Percentiles rank a stretch among this genome's conserved stretches.
phyloP scores from a whole-genome alignment of 345 rosid species.

The Aquilaria yunnanensis region DNA sequence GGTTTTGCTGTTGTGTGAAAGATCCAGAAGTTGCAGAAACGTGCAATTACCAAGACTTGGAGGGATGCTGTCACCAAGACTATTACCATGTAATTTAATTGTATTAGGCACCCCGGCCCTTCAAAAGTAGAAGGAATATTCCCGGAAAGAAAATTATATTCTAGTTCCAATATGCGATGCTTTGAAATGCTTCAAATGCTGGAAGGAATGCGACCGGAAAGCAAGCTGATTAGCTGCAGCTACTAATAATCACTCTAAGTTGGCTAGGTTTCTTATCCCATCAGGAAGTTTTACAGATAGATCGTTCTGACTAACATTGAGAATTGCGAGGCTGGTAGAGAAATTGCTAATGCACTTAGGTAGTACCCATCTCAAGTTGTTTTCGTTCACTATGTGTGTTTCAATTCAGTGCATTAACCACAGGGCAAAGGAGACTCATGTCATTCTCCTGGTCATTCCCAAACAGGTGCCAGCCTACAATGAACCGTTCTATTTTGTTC shows the following conservation, averaged over 20 bases:
- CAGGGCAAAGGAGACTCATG: neutral
- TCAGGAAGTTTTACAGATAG: neutral
- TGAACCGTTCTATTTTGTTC: neutral
- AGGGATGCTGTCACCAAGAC: constrained; percentile 6
- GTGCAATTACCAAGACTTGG: neutral
- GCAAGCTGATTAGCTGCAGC: neutral
- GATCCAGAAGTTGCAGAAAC: neutral
- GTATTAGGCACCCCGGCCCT: neutral
- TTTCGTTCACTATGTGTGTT: neutral
- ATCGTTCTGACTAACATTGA: neutral
- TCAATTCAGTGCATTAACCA: neutral
- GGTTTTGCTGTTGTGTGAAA: neutral
- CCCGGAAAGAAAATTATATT: constrained; percentile 2
- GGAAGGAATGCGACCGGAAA: constrained; percentile 8
- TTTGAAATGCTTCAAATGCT: constrained; percentile 1
- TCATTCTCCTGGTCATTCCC: constrained; percentile 3
- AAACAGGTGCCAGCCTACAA: neutral
- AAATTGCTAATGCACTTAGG: constrained; percentile 2
- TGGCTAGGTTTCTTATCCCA: too few species aligned
- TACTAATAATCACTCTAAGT: neutral
- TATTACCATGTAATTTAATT: neutral
- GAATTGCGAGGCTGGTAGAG: neutral
- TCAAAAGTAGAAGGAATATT: constrained; percentile 9
- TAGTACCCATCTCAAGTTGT: neutral
- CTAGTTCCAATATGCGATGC: neutral